Conservation (phyloP, 768 basidiomycete species). For the Suillus subluteus region DNA sequence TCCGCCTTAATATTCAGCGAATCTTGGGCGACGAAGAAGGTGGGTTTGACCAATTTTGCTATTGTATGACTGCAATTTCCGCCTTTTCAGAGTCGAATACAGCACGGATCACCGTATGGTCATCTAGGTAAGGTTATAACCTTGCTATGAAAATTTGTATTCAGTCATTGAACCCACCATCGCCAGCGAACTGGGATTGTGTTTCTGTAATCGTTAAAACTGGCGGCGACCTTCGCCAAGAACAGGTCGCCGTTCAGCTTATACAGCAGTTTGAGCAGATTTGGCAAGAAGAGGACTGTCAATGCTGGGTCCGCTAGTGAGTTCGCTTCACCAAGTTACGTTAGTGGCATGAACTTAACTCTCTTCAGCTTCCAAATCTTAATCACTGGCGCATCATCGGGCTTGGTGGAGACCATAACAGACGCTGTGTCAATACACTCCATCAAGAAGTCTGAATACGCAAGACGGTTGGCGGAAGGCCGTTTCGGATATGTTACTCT, state of each 20-base stretch:
- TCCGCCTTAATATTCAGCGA: conserved; percentile 96
- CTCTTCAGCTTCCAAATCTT: conserved; percentile 85
- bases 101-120: conserved; percentile 93
- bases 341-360: conserved; percentile 6
- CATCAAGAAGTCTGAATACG: conserved; percentile 99
- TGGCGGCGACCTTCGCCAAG: conserved; percentile 94
- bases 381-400: conserved; percentile 91
- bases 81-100: conserved; percentile 73
- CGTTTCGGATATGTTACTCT: conserved; percentile 86
- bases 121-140: conserved; percentile 68
- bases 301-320: conserved; percentile 94
- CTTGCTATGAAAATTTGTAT: conserved; percentile 5
- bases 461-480: conserved; percentile 79
- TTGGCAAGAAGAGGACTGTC: conserved; percentile 92
- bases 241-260: conserved; percentile 95
- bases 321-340: conserved; percentile 20
- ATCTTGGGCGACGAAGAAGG: conserved; percentile 94
- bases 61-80: conserved; percentile 8
- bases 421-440: conserved; percentile 99
- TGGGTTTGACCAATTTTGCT: conserved; percentile 31
- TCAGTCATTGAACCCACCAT: neutral
- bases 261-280: conserved; percentile 92
- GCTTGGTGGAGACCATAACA: conserved; percentile 96
- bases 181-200: conserved; percentile 79
- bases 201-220: conserved; percentile 99